Evolutionary conservation across 176 grass and related monocot genomes (phyloP).

Genomic region (Carex kokanica): DNA sequence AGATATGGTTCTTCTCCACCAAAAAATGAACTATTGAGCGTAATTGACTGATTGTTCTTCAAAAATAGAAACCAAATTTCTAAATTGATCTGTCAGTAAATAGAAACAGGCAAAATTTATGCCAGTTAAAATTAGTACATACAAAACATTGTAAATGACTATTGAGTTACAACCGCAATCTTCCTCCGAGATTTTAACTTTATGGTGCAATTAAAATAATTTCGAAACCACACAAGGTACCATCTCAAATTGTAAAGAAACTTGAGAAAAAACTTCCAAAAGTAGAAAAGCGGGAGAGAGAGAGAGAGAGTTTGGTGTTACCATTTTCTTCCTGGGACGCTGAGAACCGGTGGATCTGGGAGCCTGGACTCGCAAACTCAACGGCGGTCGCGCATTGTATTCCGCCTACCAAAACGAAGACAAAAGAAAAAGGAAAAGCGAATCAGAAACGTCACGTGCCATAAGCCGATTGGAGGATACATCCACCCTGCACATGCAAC

Average conservation of each 20-base stretch:
- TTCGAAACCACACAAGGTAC: background rate
- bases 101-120: background rate
- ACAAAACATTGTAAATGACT: background rate
- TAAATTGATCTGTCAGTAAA: background rate
- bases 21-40: background rate
- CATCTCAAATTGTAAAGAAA: background rate
- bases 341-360: conserved; percentile 28
- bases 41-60: background rate
- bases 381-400: conserved; percentile 13
- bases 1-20: background rate
- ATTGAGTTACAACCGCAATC: background rate
- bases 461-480: background rate
- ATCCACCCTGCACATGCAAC: conserved; percentile 10
- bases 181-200: background rate
- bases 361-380: conserved; percentile 9
- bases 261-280: background rate
- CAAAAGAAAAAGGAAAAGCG: background rate
- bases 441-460: background rate
- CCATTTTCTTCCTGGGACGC: conserved; percentile 32
- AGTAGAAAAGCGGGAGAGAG: background rate
- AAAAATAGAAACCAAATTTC: conserved; percentile 4
- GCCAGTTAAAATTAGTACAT: background rate
- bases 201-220: background rate
- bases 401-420: conserved; percentile 20
- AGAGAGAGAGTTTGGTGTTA: background rate